phyloP scores from a whole-genome alignment of 495 filamentous ascomycete genomes.

The Peziza echinospora region DNA sequence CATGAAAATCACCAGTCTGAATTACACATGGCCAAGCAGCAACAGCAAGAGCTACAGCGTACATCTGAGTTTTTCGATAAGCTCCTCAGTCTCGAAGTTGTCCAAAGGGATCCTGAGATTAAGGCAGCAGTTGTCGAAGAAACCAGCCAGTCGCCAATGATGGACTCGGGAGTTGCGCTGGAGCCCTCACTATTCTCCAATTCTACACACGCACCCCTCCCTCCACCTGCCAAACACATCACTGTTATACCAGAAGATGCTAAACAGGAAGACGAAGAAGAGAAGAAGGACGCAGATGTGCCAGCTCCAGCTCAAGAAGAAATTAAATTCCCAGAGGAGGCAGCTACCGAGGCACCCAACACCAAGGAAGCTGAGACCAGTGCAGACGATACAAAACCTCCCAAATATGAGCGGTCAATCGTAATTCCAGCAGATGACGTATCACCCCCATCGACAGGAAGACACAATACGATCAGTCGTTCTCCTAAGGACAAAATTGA shows the following conservation, averaged over 20 bases:
- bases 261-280: conserved; percentile 20
- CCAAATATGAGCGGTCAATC: not conserved
- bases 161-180: not conserved
- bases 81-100: conserved; percentile 47
- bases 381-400: not conserved
- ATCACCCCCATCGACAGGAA: conserved; percentile 22
- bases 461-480: conserved; percentile 59
- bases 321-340: too few relatives aligned
- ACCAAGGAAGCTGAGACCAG: not conserved
- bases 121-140: conserved; percentile 20
- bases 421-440: not conserved
- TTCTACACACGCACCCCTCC: conserved; percentile 3
- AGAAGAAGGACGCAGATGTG: conserved; percentile 26
- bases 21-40: conserved; percentile 67
- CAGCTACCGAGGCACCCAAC: too few relatives aligned
- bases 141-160: not conserved
- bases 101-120: conserved; percentile 34
- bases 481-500: conserved; percentile 45
- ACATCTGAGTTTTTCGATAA: conserved; percentile 61
- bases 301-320: conserved; percentile 26
- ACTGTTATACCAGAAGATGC: conserved; percentile 17
- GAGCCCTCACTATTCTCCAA: not conserved
- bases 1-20: conserved; percentile 55
- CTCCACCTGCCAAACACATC: conserved; percentile 1
- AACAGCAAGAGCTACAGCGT: conserved; percentile 60